Evolutionary conservation across 345 rosid genomes (phyloP), one percentile per base, ranked within the genome.

Genomic region (Arabidopsis suecica): DNA sequence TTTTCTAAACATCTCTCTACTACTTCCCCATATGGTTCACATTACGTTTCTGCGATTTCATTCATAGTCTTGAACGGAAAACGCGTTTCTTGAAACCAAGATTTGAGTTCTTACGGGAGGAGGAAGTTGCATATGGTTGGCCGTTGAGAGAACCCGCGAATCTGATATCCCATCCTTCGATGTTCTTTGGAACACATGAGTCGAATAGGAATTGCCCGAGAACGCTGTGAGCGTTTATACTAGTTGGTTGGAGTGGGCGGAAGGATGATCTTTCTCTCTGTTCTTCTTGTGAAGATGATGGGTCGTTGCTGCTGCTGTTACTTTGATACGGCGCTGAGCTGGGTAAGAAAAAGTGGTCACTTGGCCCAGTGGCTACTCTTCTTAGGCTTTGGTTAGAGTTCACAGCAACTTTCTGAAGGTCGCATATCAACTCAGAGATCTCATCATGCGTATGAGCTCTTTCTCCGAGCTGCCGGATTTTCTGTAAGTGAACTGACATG

Each of bases 111-210:
- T 69, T 79, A 63, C 60, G 85, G 72, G 86, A 84, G 7, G 77
- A 79, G 25, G 88, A 84, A 68, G 93, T 86, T 9, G 85, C 88
- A 51, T 83, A 81, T 1, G 91, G 96, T 72, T 88, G 93, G 40
- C 92, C 90, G 12, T 91, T 91, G 18, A 85, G 58, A 57, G 87
- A 85, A 49, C 96, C 86, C 1, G 84, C 79, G 45, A 95, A 88
- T 78, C 93, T 92, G 45, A 92, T 82, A 86, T 95, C 99, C 99
- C 99, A 92, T 0, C 97, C 99, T 82, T 95, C 99, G 8, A 95
- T 85, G 23, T 90, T 92, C 86, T 83, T 95, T 11, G 99, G 99
- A 49, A 95, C 86, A 33, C 97, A 90, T 1, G 84, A 87, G 80
- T 95, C 99, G 73, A 89, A 92, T 25, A 95, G 86, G 75, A 89